A percentile compares a stretch with the other conserved stretches of the same genome.
These are phyloP conservation scores for Pyricularia grisea DNA, from an alignment of 2,329 filamentous ascomycete genomes.

Conservation along the genomic window DNA sequence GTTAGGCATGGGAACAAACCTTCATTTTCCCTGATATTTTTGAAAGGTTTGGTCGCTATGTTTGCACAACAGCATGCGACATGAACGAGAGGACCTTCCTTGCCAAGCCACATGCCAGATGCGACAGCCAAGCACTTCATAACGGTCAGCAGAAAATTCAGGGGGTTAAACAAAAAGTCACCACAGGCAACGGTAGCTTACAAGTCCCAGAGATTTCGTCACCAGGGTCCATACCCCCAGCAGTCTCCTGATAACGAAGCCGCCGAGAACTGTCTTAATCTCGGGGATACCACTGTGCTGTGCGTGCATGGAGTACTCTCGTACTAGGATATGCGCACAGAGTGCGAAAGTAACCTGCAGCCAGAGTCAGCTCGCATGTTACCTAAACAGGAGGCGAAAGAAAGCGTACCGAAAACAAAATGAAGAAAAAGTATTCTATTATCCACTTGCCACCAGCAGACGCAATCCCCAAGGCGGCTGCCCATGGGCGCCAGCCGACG, in stretches of 20 bases:
- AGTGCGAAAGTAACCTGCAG: constrained; percentile 67
- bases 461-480: constrained; percentile 57
- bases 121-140: constrained; percentile 78
- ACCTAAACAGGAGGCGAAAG: neutral
- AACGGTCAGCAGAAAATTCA: constrained; percentile 8
- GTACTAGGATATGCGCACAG: constrained; percentile 69
- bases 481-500: constrained; percentile 81
- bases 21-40: constrained; percentile 76
- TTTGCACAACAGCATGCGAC: constrained; percentile 96
- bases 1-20: constrained; percentile 34
- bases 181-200: constrained; percentile 28
- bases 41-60: constrained; percentile 83
- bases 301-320: constrained; percentile 76
- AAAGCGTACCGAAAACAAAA: constrained; percentile 64
- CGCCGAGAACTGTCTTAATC: constrained; percentile 92
- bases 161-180: neutral
- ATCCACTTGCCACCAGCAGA: constrained; percentile 66
- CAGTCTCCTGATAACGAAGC: constrained; percentile 84
- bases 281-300: constrained; percentile 95
- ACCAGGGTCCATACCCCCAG: constrained; percentile 80
- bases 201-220: constrained; percentile 82
- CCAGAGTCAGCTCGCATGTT: neutral
- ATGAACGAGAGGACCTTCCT: constrained; percentile 91
- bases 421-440: constrained; percentile 79
- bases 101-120: constrained; percentile 92